phyloP scores from a whole-genome alignment of 2,329 filamentous ascomycete species.

The Diaporthe australafricana region DNA sequence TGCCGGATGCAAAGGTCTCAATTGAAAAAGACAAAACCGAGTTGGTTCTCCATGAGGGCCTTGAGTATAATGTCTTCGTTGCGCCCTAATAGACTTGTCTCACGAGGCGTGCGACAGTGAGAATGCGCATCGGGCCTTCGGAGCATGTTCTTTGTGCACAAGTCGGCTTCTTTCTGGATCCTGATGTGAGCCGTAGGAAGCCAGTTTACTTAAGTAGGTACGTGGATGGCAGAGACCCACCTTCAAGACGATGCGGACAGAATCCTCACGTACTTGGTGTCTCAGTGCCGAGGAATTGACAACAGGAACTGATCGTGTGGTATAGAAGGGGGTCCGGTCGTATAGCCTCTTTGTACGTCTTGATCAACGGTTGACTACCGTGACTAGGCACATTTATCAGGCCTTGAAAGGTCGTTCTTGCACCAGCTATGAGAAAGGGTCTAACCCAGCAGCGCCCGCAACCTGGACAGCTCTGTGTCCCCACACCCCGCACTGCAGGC shows the following conservation, averaged over 20 bases:
- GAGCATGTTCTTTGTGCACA: background rate
- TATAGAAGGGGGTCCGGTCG: background rate
- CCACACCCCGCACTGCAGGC: background rate
- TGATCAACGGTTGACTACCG: background rate
- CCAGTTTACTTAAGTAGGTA: background rate
- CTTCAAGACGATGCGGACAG: background rate
- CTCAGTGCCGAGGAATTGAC: background rate
- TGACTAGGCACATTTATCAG: background rate
- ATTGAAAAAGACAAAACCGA: background rate
- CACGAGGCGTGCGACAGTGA: background rate
- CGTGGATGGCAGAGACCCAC: background rate
- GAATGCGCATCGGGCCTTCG: background rate
- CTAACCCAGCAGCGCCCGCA: background rate
- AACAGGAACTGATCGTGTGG: background rate
- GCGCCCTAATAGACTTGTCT: conserved; percentile 1
- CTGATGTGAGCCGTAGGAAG: background rate
- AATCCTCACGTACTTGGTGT: background rate
- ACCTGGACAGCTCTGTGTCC: background rate
- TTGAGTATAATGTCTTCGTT: background rate
- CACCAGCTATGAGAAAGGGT: background rate
- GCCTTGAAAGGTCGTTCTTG: background rate
- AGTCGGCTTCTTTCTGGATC: background rate
- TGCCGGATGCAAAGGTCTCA: background rate
- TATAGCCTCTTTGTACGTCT: background rate
- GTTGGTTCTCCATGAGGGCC: background rate